These are phyloP conservation scores for Camelina neglecta DNA, from an alignment of 345 rosid species.

Conservation along the genomic window DNA sequence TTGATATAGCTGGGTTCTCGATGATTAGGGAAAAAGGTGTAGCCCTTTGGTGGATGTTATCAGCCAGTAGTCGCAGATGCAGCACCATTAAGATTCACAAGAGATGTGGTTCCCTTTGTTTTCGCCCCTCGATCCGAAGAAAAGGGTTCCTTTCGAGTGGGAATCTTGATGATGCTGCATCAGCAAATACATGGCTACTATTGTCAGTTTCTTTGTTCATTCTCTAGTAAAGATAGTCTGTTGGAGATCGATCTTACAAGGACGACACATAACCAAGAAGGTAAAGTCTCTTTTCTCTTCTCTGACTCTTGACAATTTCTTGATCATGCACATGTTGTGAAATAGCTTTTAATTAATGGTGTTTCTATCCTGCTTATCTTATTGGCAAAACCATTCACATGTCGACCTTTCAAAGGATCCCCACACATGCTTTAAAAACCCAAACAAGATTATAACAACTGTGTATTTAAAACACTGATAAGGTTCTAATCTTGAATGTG, in stretches of 20 bases:
- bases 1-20: constrained; percentile 13
- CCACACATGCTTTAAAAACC: constrained; percentile 27
- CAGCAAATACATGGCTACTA: constrained; percentile 60
- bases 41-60: constrained; percentile 28
- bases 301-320: background rate
- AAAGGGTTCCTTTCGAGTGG: constrained; percentile 55
- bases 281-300: constrained; percentile 28
- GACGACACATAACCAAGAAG: constrained; percentile 34
- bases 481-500: constrained; percentile 16
- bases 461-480: background rate
- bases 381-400: constrained; percentile 34
- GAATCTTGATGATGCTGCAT: constrained; percentile 99
- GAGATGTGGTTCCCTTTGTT: constrained; percentile 37
- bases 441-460: constrained; percentile 29
- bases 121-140: constrained; percentile 11
- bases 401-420: constrained; percentile 34
- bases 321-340: constrained; percentile 33
- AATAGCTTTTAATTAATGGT: constrained; percentile 23
- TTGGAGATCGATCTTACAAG: constrained; percentile 39
- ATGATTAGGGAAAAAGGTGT: constrained; percentile 31
- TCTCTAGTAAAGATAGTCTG: constrained; percentile 26
- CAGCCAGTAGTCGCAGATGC: constrained; percentile 83
- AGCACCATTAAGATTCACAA: constrained; percentile 98
- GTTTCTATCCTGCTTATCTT: constrained; percentile 25
- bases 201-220: constrained; percentile 11